phyloP scores from a whole-genome alignment of 345 rosid species.

The Eucalyptus pauciflora region DNA sequence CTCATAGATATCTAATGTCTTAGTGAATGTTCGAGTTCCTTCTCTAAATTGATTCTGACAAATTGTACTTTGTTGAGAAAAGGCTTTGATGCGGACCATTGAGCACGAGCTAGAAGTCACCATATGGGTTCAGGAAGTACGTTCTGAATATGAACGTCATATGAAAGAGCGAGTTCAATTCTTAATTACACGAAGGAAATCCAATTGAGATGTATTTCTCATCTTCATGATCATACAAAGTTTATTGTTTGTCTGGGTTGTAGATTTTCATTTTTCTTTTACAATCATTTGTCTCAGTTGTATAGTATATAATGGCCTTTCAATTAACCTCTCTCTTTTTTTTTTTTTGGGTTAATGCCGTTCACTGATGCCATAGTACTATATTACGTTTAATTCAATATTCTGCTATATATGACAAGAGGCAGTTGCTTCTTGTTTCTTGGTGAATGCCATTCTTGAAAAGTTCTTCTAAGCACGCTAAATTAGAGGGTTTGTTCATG shows the following conservation, averaged over 20 bases:
- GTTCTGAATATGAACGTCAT: constrained; percentile 77
- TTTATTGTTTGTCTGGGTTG: not conserved
- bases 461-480: not conserved
- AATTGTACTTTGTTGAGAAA: constrained; percentile 2
- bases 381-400: not conserved
- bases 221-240: not conserved
- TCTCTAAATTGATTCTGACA: not conserved
- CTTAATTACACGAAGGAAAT: not conserved
- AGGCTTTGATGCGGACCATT: constrained; percentile 81
- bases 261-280: not conserved
- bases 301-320: not conserved
- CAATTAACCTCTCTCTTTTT: not conserved
- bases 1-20: not conserved
- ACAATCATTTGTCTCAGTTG: not conserved
- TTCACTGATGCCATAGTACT: not conserved
- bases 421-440: not conserved
- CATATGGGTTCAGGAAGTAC: constrained; percentile 85
- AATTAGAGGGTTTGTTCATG: not conserved
- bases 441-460: not conserved
- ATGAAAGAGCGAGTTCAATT: constrained; percentile 70
- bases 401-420: not conserved
- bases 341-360: not conserved
- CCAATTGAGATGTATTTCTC: not conserved
- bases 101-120: constrained; percentile 95
- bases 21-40: not conserved